These are phyloP conservation scores for Pholiota adiposa DNA, from an alignment of 1,284 basidiomycete species.

Conservation along the genomic window DNA sequence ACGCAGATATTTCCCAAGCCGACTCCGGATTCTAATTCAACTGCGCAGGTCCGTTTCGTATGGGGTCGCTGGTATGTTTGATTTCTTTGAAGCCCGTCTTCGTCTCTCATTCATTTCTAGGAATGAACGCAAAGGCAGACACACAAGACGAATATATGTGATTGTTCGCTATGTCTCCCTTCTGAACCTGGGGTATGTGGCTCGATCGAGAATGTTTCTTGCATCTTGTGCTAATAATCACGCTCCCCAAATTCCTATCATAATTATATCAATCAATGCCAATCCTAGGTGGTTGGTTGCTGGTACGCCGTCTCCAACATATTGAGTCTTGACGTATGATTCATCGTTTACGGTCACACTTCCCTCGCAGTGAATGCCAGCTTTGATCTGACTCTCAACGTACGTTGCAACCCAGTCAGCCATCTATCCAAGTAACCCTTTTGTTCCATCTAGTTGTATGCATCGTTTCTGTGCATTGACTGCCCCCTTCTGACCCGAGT, in stretches of 20 bases:
- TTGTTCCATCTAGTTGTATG: conserved; percentile 12
- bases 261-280: background rate
- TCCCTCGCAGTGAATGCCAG: conserved; percentile 22
- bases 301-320: conserved; percentile 17
- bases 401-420: conserved; percentile 4
- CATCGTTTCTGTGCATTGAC: background rate
- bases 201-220: background rate
- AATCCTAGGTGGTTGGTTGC: conserved; percentile 20
- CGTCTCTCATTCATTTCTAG: conserved; percentile 2
- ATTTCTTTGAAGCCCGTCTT: background rate
- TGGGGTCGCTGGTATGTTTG: conserved; percentile 23
- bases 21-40: background rate
- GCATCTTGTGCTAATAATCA: background rate
- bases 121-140: conserved; percentile 21
- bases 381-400: conserved; percentile 13
- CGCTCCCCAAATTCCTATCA: background rate
- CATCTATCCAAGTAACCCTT: background rate
- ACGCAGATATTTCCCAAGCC: background rate
- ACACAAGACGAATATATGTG: conserved; percentile 22
- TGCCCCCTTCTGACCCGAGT: background rate
- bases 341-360: too few species aligned
- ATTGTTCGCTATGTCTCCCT: conserved; percentile 24
- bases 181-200: conserved; percentile 21
- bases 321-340: background rate
- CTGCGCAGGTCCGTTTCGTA: conserved; percentile 16